A percentile compares a stretch with the other conserved stretches of the same genome.
These are phyloP conservation scores for Paramecium pentaurelia DNA, from an alignment of 73 alveolate genomes.

Conservation along the genomic window DNA sequence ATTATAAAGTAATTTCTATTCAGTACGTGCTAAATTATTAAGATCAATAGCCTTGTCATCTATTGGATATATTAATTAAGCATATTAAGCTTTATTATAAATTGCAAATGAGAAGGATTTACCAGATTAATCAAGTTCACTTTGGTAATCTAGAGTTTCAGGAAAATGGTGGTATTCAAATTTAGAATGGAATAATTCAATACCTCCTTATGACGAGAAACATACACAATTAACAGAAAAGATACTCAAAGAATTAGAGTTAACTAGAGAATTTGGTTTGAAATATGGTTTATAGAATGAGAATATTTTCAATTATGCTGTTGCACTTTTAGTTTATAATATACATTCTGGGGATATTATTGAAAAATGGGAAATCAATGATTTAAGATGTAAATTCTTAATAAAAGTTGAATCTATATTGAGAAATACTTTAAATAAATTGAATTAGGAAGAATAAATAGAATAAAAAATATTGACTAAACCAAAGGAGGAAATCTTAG, in stretches of 20 bases:
- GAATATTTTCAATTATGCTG: background rate
- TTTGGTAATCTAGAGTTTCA: background rate
- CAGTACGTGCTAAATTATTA: constrained; percentile 80
- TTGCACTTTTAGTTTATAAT: background rate
- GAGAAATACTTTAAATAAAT: background rate
- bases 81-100: constrained; percentile 53
- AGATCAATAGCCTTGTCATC: constrained; percentile 84
- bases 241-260: background rate
- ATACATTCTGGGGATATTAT: background rate
- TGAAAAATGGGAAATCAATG: constrained; percentile 38
- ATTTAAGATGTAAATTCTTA: background rate
- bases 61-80: constrained; percentile 90
- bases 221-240: background rate
- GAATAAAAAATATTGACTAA: background rate
- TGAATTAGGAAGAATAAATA: background rate
- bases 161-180: constrained; percentile 44
- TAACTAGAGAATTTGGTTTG: constrained; percentile 21
- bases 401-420: background rate
- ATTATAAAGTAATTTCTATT: constrained; percentile 77
- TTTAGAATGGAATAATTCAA: constrained; percentile 20
- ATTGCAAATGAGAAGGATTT: constrained; percentile 6
- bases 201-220: constrained; percentile 22
- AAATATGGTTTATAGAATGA: constrained; percentile 16
- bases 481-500: constrained; percentile 8
- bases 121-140: background rate